These are phyloP conservation scores for Amphibolis antarctica DNA, from an alignment of 106 monocot species.

Conservation along the genomic window DNA sequence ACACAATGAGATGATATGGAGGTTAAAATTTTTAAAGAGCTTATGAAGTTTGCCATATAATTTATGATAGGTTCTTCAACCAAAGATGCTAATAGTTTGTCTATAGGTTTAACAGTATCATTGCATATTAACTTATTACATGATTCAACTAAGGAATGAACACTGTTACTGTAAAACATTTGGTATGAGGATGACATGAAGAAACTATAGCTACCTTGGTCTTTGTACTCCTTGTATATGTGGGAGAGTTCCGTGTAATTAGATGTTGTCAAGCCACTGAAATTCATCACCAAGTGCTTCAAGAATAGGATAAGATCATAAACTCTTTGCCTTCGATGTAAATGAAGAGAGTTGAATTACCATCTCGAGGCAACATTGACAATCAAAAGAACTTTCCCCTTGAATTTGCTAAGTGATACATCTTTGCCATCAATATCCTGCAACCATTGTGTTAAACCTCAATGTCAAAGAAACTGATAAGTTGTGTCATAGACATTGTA, in stretches of 20 bases:
- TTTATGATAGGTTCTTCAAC: no score
- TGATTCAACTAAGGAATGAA: not conserved
- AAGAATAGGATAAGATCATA: not conserved
- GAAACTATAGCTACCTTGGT: conserved; percentile 53
- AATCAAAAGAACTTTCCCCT: conserved; percentile 74
- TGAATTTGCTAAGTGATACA: conserved; percentile 84
- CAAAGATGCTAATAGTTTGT: no score
- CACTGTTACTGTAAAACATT: no score
- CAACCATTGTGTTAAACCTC: not conserved
- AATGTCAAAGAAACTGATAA: not conserved
- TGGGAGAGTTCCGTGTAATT: conserved; percentile 95
- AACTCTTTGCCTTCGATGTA: no score
- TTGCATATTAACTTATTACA: not conserved
- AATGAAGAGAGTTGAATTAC: conserved; percentile 19
- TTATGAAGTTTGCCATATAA: no score
- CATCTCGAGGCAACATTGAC: conserved; percentile 99
- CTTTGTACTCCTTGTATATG: conserved; percentile 86
- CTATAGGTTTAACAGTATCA: no score
- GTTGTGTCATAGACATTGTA: no score
- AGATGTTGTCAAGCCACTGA: conserved; percentile 83
- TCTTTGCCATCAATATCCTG: conserved; percentile 97
- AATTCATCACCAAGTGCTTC: not conserved
- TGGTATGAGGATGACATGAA: conserved; percentile 1
- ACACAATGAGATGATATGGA: no score
- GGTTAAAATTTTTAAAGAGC: no score